A percentile compares a stretch with the other conserved stretches of the same genome.
phyloP scores from a whole-genome alignment of 371 early-diverging fungal species.

The Chytridium lagenaria region DNA sequence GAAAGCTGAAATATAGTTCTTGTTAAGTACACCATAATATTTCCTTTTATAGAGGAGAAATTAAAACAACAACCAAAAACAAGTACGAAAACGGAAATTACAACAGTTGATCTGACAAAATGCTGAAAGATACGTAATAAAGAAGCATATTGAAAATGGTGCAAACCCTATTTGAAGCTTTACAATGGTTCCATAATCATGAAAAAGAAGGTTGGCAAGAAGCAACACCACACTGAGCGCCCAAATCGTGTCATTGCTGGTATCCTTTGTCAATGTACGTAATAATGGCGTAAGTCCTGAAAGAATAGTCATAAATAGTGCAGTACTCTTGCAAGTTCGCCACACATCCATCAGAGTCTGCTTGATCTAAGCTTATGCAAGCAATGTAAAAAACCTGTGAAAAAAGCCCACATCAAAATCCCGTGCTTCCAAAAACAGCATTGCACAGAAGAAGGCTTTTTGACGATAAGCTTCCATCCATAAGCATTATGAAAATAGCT shows the following conservation, averaged over 20 bases:
- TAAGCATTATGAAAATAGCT: conserved; percentile 81
- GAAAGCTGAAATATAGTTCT: conserved; percentile 62
- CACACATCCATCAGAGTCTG: conserved; percentile 3
- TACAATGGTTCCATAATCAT: conserved; percentile 77
- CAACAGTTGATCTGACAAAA: background rate
- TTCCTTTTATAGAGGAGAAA: background rate
- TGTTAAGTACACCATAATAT: background rate
- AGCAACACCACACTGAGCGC: conserved; percentile 86
- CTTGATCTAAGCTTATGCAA: background rate
- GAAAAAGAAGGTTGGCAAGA: conserved; percentile 83
- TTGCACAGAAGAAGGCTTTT: conserved; percentile 66
- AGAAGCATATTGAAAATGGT: conserved; percentile 1
- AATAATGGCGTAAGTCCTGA: conserved; percentile 90
- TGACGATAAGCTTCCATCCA: conserved; percentile 62
- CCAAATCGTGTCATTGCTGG: conserved; percentile 93
- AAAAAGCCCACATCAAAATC: conserved; percentile 56
- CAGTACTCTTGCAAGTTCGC: conserved; percentile 66
- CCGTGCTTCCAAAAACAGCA: conserved; percentile 62
- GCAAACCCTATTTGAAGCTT: conserved; percentile 53
- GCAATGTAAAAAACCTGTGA: conserved; percentile 8
- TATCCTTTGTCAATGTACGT: conserved; percentile 89
- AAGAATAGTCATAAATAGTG: conserved; percentile 78
- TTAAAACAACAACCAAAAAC: too few species aligned
- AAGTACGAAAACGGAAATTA: too few species aligned
- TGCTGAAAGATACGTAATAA: background rate